Evolutionary conservation across 495 filamentous ascomycete species (phyloP).

Genomic region (Podospora fimiseda): DNA sequence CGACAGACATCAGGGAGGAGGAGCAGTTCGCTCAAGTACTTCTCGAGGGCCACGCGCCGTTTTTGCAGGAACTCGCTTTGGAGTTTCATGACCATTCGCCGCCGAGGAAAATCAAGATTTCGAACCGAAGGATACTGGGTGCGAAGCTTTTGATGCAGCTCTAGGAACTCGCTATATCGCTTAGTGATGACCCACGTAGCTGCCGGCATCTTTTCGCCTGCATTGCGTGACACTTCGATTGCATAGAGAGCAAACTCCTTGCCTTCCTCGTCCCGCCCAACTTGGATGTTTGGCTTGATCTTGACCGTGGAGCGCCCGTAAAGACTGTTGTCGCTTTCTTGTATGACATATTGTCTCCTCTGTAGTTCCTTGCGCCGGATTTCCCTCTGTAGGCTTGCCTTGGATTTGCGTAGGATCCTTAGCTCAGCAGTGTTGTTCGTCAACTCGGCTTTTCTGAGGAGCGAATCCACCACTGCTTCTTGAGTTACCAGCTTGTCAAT

Average conservation of each 20-base stretch:
- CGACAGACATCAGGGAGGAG: conserved; percentile 88
- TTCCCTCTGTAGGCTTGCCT: conserved; percentile 84
- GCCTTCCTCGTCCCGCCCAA: conserved; percentile 85
- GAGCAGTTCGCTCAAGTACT: conserved; percentile 78
- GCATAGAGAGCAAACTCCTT: conserved; percentile 92
- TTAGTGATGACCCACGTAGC: conserved; percentile 74
- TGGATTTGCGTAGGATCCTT: conserved; percentile 88
- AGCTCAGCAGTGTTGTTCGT: conserved; percentile 95
- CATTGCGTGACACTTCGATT: conserved; percentile 82
- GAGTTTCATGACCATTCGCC: conserved; percentile 90
- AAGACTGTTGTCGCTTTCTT: conserved; percentile 96
- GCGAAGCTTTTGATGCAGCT: conserved; percentile 84
- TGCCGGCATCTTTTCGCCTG: conserved; percentile 82
- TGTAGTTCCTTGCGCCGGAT: conserved; percentile 93
- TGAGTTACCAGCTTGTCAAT: conserved; percentile 86
- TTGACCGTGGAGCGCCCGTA: conserved; percentile 84
- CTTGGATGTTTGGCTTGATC: conserved; percentile 78
- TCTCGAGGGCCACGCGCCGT: conserved; percentile 71
- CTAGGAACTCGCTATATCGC: conserved; percentile 94
- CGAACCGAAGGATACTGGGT: conserved; percentile 78
- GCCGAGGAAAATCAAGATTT: conserved; percentile 82
- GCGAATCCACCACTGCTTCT: conserved; percentile 83
- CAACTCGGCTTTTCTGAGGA: conserved; percentile 89
- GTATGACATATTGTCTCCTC: conserved; percentile 91
- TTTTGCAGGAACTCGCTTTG: conserved; percentile 94